phyloP scores from a whole-genome alignment of 1,284 basidiomycete species.

The Ustanciosporium gigantosporum region DNA sequence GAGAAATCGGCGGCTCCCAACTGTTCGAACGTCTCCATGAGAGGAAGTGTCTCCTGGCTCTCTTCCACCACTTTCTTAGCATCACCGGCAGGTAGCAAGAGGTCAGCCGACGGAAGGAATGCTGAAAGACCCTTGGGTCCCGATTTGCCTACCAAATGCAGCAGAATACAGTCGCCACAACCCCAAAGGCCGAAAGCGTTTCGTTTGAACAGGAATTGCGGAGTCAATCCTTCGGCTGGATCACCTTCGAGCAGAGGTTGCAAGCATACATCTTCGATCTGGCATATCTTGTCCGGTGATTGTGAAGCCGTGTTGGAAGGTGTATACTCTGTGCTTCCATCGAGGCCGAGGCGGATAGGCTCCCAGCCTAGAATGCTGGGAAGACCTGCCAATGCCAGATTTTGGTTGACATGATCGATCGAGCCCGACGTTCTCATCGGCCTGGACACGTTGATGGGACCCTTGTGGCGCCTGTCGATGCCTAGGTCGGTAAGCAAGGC shows the following conservation, averaged over 20 bases:
- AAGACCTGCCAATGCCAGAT: background rate
- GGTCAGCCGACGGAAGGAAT: background rate
- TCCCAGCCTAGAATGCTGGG: background rate
- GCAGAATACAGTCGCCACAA: background rate
- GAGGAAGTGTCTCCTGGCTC: background rate
- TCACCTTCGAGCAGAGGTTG: background rate
- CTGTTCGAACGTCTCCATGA: background rate
- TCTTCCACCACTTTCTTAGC: background rate
- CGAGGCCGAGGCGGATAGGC: background rate
- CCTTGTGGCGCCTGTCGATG: background rate
- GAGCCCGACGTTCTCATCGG: background rate
- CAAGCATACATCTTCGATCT: background rate
- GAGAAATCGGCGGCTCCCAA: background rate
- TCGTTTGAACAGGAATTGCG: background rate
- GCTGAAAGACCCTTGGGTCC: background rate
- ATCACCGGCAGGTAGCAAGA: background rate
- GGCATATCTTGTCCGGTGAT: background rate
- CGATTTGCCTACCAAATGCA: background rate
- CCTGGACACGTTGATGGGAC: background rate
- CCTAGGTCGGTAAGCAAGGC: slow-evolving; percentile 15
- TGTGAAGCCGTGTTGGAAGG: background rate
- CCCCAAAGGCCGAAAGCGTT: background rate
- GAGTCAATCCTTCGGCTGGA: too few relatives aligned
- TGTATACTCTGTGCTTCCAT: background rate
- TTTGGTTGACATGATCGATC: background rate